Evolutionary conservation across 176 grass and related monocot species (phyloP).

Genomic region (Eleusine indica): DNA sequence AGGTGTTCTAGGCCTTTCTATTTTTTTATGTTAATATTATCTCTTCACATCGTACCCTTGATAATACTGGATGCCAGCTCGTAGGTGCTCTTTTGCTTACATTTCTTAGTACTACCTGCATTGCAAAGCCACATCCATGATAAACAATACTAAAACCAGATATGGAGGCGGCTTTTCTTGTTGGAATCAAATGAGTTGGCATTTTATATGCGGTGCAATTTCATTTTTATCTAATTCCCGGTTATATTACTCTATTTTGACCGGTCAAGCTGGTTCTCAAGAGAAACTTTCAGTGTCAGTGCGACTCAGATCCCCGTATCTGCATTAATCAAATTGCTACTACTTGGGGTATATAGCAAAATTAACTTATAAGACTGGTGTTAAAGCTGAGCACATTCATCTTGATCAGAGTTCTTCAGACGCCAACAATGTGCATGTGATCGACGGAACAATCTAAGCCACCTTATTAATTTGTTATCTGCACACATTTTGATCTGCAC

Average conservation of each 20-base stretch:
- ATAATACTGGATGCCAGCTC: constrained; percentile 54
- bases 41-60: neutral
- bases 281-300: constrained; percentile 47
- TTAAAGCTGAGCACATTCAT: constrained; percentile 23
- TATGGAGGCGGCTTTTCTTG: neutral
- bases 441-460: neutral
- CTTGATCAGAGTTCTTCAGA: constrained; percentile 8
- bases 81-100: constrained; percentile 38
- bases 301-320: constrained; percentile 28
- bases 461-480: constrained; percentile 11
- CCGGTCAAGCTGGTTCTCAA: constrained; percentile 33
- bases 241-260: neutral
- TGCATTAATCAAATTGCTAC: neutral
- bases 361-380: neutral
- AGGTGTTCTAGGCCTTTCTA: neutral
- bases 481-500: neutral
- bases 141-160: neutral
- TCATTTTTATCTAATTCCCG: too few species aligned
- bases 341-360: neutral
- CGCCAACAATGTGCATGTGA: constrained; percentile 45
- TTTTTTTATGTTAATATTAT: constrained; percentile 17
- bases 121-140: constrained; percentile 8
- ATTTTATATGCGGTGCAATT: too few species aligned
- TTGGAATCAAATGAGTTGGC: neutral
- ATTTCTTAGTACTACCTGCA: neutral